phyloP scores from a whole-genome alignment of 164 flowering plant species.

The Aristolochia fimbriata region DNA sequence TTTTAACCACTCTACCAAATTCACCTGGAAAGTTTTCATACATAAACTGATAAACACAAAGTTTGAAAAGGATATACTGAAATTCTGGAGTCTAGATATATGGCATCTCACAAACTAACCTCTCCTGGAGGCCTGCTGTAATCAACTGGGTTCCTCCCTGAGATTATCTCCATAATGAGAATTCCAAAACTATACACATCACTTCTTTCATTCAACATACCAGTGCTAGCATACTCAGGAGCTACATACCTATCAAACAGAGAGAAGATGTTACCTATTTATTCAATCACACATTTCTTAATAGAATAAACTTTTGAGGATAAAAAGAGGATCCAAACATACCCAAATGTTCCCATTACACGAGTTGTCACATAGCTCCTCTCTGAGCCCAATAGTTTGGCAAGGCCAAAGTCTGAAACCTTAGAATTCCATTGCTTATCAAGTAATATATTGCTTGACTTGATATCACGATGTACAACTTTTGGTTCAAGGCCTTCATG shows the following conservation, averaged over 20 bases:
- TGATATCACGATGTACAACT: constrained; percentile 86
- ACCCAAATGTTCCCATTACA: constrained; percentile 97
- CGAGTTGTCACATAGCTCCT: constrained; percentile 80
- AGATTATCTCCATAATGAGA: constrained; percentile 79
- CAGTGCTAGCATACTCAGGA: constrained; percentile 89
- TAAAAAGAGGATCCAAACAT: background rate
- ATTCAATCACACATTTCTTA: background rate
- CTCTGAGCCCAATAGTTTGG: constrained; percentile 78
- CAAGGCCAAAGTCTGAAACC: constrained; percentile 86
- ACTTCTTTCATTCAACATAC: constrained; percentile 82
- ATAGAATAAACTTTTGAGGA: background rate
- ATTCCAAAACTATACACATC: constrained; percentile 88
- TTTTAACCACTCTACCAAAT: constrained; percentile 81
- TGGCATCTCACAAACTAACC: constrained; percentile 28
- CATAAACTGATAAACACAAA: background rate
- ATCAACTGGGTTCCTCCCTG: constrained; percentile 86
- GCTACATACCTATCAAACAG: constrained; percentile 62
- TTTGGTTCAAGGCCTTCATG: constrained; percentile 93
- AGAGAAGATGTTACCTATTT: background rate
- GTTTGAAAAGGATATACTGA: background rate
- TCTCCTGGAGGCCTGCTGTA: constrained; percentile 76
- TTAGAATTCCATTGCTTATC: constrained; percentile 75
- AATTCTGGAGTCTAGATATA: background rate
- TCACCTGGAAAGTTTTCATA: constrained; percentile 39
- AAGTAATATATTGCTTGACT: constrained; percentile 80